A percentile compares a stretch with the other conserved stretches of the same genome.
These are phyloP conservation scores for Cyberlindnera euphorbiiphila DNA, from an alignment of 805 yeast species.

Conservation along the genomic window DNA sequence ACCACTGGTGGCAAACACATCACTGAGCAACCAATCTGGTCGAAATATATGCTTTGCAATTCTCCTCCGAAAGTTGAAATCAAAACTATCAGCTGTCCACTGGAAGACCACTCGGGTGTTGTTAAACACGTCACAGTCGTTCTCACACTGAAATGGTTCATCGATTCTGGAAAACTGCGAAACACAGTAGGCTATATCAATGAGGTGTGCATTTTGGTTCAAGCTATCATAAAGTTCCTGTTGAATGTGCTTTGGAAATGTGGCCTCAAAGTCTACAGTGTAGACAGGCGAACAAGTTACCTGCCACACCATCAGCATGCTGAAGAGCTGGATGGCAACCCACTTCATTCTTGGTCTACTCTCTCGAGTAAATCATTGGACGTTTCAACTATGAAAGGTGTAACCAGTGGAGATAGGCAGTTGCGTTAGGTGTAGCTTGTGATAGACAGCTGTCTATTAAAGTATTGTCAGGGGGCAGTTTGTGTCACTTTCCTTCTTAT, in stretches of 20 bases:
- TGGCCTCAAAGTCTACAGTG: too few relatives aligned
- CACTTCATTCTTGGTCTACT: too few relatives aligned
- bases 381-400: too few relatives aligned
- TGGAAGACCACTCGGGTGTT: conserved; percentile 23
- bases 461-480: too few relatives aligned
- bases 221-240: conserved; percentile 15
- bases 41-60: neutral
- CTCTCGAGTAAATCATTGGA: too few relatives aligned
- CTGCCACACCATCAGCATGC: too few relatives aligned
- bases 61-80: conserved; percentile 3
- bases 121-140: conserved; percentile 22
- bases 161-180: conserved; percentile 20
- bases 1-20: conserved; percentile 23
- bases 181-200: conserved; percentile 28
- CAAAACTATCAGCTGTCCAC: conserved; percentile 24
- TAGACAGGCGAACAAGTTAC: too few relatives aligned
- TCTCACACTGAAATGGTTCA: conserved; percentile 26
- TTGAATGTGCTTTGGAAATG: conserved; percentile 7
- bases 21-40: conserved; percentile 1
- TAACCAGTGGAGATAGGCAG: too few relatives aligned
- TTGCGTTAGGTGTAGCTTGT: too few relatives aligned
- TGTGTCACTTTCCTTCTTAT: too few relatives aligned
- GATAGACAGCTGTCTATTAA: too few relatives aligned
- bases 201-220: conserved; percentile 19
- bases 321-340: too few relatives aligned